These are phyloP conservation scores for Pseudomonodictys pantanalensis DNA, from an alignment of 495 filamentous ascomycete species.

Conservation along the genomic window DNA sequence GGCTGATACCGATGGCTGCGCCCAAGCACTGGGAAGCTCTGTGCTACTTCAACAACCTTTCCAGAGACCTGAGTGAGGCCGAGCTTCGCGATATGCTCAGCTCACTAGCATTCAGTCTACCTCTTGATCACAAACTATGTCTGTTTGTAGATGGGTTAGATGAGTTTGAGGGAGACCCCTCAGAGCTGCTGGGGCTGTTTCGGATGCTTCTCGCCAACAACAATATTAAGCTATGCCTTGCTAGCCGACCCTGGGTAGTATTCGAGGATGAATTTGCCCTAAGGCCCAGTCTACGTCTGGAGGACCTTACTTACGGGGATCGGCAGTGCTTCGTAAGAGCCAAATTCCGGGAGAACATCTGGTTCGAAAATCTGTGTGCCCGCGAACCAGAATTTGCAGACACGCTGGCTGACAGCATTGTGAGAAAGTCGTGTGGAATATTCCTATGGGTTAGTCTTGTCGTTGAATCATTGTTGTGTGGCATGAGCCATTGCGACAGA, in stretches of 20 bases:
- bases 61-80: not conserved
- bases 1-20: not conserved
- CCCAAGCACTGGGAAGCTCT: not conserved
- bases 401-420: not conserved
- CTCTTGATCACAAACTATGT: not conserved
- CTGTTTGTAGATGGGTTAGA: not conserved
- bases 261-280: not conserved
- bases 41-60: not conserved
- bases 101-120: not conserved
- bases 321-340: not conserved
- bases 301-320: not conserved
- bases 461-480: not conserved
- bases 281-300: not conserved
- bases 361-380: not conserved
- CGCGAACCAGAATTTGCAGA: not conserved
- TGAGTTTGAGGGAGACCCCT: not conserved
- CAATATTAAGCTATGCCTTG: not conserved
- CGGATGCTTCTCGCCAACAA: not conserved
- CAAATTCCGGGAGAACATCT: not conserved
- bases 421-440: not conserved
- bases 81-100: not conserved
- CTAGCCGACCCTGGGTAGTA: not conserved
- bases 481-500: not conserved
- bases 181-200: not conserved
- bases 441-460: conserved; percentile 12